Evolutionary conservation across 1,139 yeast species (phyloP), one percentile per base, ranked within the genome.

Genomic region (Pichia sp.): DNA sequence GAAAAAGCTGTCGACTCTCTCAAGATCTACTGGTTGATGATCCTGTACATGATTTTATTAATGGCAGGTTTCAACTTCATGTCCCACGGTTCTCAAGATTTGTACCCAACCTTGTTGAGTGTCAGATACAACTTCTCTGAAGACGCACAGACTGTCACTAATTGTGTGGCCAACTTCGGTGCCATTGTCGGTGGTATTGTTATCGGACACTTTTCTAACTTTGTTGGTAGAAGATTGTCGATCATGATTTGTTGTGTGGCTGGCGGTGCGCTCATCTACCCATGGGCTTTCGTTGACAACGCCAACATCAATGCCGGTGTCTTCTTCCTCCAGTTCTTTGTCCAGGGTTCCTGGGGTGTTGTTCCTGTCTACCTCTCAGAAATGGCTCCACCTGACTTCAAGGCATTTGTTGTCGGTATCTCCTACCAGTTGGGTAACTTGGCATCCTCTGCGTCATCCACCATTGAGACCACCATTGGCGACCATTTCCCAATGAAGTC

Each of bases 281-380:
- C 81, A 53, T 79, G 93, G 92, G 92, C 88, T 0, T 87, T 82
- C 64, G 69, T 78, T 42, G 62, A 67, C 49, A 75, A 75, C 57
- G 64, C 73, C 26, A 88, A 83, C 40, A 79, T 86, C 60, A 84
- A 87, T 65, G 95, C 93, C 6, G 86, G 88, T 56, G 93, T 77
- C 1, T 88, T 87, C 71, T 87, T 85, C 73, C 72, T 88, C 63
- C 96, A 89, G 70, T 82, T 84, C 65, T 83, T 83, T 62, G 93
- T 88, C 50, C 95, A 87, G 70, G 96, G 96, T 61, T 87, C 90
- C 16, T 89, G 95, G 90, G 95, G 95, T 62, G 87, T 87, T 47
- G 78, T 86, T 61, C 96, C 96, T 54, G 80, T 86, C 59, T 90
- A 87, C 69, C 74, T 87, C 51, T 77, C 88, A 1, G 95, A 87